Evolutionary conservation across 169 alveolate genomes (phyloP).

Genomic region (Cryptosporidium viatorum): DNA sequence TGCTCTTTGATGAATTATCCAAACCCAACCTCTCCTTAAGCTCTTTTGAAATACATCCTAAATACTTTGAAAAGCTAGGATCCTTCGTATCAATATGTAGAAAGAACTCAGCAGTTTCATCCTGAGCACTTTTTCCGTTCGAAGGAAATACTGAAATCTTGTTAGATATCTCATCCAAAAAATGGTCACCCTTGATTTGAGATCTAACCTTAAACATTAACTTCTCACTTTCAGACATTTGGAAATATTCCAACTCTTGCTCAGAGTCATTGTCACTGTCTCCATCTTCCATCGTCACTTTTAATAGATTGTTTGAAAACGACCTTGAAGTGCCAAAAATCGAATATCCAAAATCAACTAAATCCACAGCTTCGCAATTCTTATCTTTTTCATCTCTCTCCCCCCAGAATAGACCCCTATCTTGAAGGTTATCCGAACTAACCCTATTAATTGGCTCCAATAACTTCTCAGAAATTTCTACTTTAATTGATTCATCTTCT

Average conservation of each 20-base stretch:
- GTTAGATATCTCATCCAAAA: background rate
- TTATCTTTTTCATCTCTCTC: background rate
- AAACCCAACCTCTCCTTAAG: background rate
- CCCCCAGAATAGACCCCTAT: background rate
- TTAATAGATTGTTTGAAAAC: background rate
- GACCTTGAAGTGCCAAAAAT: background rate
- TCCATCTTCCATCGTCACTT: conserved; percentile 39
- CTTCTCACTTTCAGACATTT: conserved; percentile 34
- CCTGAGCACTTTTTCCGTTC: background rate
- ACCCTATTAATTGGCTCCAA: background rate
- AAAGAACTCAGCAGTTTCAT: background rate
- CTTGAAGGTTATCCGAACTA: background rate
- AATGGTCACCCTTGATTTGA: background rate
- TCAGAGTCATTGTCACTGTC: conserved; percentile 63
- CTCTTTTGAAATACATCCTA: background rate
- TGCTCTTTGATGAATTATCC: background rate
- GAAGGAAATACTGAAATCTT: background rate
- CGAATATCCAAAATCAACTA: background rate
- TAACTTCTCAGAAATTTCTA: background rate
- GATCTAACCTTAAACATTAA: conserved; percentile 8
- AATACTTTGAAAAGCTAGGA: conserved; percentile 1
- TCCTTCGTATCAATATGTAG: background rate
- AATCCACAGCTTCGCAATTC: background rate
- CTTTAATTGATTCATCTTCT: background rate
- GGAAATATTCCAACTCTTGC: conserved; percentile 20